A percentile compares a stretch with the other conserved stretches of the same genome.
Conservation (phyloP, 73 alveolate genomes). For the Effrenium voratum region DNA sequence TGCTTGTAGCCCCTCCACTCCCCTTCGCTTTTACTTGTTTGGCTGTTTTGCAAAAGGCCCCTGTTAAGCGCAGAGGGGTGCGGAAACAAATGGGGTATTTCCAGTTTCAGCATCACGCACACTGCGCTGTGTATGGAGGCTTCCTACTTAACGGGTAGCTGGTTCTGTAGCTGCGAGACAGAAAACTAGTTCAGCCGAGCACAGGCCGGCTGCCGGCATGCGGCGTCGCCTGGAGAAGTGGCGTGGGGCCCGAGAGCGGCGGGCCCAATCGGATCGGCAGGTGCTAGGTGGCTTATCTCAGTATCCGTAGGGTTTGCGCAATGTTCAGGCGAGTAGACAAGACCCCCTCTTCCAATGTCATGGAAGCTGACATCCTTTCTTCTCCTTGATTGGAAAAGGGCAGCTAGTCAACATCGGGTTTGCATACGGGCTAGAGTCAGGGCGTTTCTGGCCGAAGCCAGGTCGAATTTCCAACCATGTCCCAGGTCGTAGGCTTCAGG, state of each 20-base stretch:
- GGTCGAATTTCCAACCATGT: too few relatives aligned
- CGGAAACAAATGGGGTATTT: background rate
- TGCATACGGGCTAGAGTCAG: too few relatives aligned
- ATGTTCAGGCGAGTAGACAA: background rate
- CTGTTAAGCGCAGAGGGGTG: background rate
- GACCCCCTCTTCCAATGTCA: background rate
- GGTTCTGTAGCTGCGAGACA: background rate
- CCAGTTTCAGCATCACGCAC: background rate
- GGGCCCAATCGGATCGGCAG: background rate
- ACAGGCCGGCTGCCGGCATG: background rate
- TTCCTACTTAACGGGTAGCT: background rate
- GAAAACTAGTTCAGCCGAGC: background rate
- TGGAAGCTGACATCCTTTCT: too few relatives aligned
- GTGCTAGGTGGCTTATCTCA: background rate
- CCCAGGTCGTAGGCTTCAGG: too few relatives aligned
- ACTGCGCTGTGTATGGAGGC: background rate
- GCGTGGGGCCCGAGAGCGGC: background rate
- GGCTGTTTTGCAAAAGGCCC: too few relatives aligned
- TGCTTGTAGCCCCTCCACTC: too few relatives aligned
- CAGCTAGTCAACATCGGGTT: too few relatives aligned
- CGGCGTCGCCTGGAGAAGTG: constrained; percentile 87
- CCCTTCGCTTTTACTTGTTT: too few relatives aligned
- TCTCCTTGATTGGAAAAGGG: too few relatives aligned
- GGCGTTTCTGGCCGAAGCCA: too few relatives aligned
- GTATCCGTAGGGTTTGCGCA: background rate